Evolutionary conservation across 2,329 filamentous ascomycete species (phyloP).

Genomic region (Pseudocercospora vitis): DNA sequence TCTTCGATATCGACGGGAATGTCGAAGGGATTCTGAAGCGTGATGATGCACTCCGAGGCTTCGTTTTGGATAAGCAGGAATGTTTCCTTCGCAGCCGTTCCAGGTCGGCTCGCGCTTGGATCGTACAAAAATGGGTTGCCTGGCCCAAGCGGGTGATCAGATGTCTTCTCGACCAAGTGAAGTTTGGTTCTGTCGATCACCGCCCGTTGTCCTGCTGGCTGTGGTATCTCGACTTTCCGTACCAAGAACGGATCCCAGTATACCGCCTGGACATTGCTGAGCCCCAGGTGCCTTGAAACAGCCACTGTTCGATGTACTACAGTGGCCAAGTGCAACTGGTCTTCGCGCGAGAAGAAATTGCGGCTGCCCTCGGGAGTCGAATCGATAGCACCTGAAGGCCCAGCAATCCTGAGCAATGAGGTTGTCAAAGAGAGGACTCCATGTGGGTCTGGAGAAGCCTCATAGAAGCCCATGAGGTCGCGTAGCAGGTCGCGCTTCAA

Average conservation of each 20-base stretch:
- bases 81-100: constrained; percentile 54
- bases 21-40: constrained; percentile 91
- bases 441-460: constrained; percentile 86
- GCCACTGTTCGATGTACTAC: constrained; percentile 82
- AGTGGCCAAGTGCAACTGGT: constrained; percentile 78
- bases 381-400: constrained; percentile 52
- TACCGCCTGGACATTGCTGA: constrained; percentile 69
- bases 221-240: constrained; percentile 70
- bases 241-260: constrained; percentile 98
- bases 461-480: constrained; percentile 89
- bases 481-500: constrained; percentile 85
- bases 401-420: constrained; percentile 77
- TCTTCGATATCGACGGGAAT: constrained; percentile 88
- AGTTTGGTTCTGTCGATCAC: constrained; percentile 29
- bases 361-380: constrained; percentile 2
- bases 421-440: constrained; percentile 88
- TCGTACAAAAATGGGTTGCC: constrained; percentile 92
- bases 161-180: constrained; percentile 15
- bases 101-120: constrained; percentile 73
- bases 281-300: constrained; percentile 72
- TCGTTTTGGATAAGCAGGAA: constrained; percentile 77
- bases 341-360: constrained; percentile 56
- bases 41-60: constrained; percentile 72
- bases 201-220: constrained; percentile 19
- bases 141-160: constrained; percentile 17